Conservation (phyloP, 192 early-diverging fungal species). For the Coemansia sp. region DNA sequence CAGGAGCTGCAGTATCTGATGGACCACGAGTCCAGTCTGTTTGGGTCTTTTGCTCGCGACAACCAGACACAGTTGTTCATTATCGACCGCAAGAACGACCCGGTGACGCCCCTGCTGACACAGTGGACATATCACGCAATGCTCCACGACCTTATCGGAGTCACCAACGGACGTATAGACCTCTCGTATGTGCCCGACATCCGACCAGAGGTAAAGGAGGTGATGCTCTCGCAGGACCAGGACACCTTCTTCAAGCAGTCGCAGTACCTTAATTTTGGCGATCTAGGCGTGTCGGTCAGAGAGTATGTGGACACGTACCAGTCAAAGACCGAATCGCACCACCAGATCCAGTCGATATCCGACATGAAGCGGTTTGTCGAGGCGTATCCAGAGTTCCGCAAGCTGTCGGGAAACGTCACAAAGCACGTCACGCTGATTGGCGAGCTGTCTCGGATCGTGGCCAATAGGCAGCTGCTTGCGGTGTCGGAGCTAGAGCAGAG, state of each 20-base stretch:
- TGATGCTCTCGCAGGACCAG: constrained; percentile 86
- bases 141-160: constrained; percentile 94
- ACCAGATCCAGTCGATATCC: constrained; percentile 90
- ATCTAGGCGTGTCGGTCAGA: constrained; percentile 92
- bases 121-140: constrained; percentile 99
- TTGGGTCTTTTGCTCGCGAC: constrained; percentile 54
- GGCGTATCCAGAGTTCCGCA: constrained; percentile 97
- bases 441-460: constrained; percentile 86
- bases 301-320: constrained; percentile 94
- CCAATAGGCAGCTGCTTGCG: constrained; percentile 71
- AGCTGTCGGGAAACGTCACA: constrained; percentile 93
- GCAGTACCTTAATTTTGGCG: constrained; percentile 93
- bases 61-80: constrained; percentile 87
- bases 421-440: constrained; percentile 98
- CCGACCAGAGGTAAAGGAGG: constrained; percentile 84
- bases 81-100: constrained; percentile 93
- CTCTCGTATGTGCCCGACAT: constrained; percentile 81
- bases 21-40: constrained; percentile 45
- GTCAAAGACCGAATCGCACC: constrained; percentile 82
- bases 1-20: constrained; percentile 60
- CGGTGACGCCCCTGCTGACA: constrained; percentile 87
- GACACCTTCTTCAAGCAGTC: constrained; percentile 90
- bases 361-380: constrained; percentile 99
- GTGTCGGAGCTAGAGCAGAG: constrained; percentile 94
- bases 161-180: constrained; percentile 90